Evolutionary conservation across 2,329 filamentous ascomycete species (phyloP), one percentile per base, ranked within the genome.

Genomic region (Ramularia collo-cygni): DNA sequence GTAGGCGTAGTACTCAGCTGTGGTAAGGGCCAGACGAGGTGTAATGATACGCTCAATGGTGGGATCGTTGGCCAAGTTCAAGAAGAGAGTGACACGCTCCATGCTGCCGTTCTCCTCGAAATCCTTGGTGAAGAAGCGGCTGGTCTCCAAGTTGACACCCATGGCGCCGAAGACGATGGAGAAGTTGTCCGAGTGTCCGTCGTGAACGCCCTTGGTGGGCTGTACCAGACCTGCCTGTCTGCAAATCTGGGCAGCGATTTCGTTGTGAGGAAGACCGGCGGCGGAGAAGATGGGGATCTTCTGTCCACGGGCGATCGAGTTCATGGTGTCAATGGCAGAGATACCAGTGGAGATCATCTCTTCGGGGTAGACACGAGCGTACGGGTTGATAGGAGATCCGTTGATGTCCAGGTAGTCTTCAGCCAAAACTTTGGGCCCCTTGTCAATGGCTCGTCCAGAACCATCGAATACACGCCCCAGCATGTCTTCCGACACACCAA

Each of bases 281-380:
- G 92, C 88, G 17, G 92, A 98, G 79, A 98, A 98, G 60, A 98
- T 98, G 56, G 93, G 92, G 53, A 98, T 98, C 77, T 98, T 98
- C 67, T 98, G 92, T 48, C 92, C 92, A 78, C 92, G 88, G 51
- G 93, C 92, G 66, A 96, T 94, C 36, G 72, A 75, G 64, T 75
- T 76, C 90, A 96, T 96, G 47, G 89, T 95, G 64, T 96, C 90
- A 60, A 98, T 96, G 62, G 92, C 89, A 48, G 90, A 96, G 66
- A 98, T 98, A 80, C 92, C 92, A 34, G 92, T 98, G 26, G 90
- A 92, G 60, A 98, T 96, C 90, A 98, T 98, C 71, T 98, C 93
- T 72, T 98, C 92, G 60, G 92, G 92, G 64, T 98, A 98, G 55
- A 95, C 90, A 74, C 92, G 81, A 46, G 89, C 90, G 72, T 92